phyloP scores from a whole-genome alignment of 2,329 filamentous ascomycete genomes.

The Metarhizium rileyi region DNA sequence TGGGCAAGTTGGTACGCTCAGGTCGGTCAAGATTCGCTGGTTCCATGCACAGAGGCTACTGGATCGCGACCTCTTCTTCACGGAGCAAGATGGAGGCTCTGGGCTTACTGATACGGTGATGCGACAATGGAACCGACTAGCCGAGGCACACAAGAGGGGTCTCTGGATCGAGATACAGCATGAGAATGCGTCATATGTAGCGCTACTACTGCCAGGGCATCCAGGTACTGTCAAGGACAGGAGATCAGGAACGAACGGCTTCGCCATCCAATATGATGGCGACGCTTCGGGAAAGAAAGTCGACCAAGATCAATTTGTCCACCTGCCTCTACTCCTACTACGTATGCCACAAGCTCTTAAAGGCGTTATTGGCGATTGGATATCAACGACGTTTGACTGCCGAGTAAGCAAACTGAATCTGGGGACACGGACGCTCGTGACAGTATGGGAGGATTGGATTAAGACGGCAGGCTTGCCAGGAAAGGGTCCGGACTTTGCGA shows the following conservation, averaged over 20 bases:
- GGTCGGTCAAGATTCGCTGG: conserved; percentile 39
- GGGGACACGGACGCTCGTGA: conserved; percentile 39
- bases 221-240: conserved; percentile 8
- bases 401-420: conserved; percentile 40
- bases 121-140: conserved; percentile 8
- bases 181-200: conserved; percentile 41
- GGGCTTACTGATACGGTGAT: conserved; percentile 9
- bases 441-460: conserved; percentile 43
- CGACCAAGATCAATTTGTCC: conserved; percentile 27
- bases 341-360: conserved; percentile 47
- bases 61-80: conserved; percentile 16
- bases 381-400: conserved; percentile 46
- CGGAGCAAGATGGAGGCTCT: conserved; percentile 10
- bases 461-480: conserved; percentile 24
- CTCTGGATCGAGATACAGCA: conserved; percentile 41
- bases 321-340: conserved; percentile 42
- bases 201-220: conserved; percentile 37
- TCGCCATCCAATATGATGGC: conserved; percentile 14
- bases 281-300: neutral
- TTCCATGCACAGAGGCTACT: conserved; percentile 25
- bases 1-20: conserved; percentile 32
- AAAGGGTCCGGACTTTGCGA: conserved; percentile 33
- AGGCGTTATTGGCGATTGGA: conserved; percentile 37
- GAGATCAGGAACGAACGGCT: conserved; percentile 6
- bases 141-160: conserved; percentile 18